Percentiles rank a stretch among this genome's conserved stretches.
These are phyloP conservation scores for Thinopyrum obtusiflorum DNA, from an alignment of 202 grass and related monocot species.

Conservation along the genomic window DNA sequence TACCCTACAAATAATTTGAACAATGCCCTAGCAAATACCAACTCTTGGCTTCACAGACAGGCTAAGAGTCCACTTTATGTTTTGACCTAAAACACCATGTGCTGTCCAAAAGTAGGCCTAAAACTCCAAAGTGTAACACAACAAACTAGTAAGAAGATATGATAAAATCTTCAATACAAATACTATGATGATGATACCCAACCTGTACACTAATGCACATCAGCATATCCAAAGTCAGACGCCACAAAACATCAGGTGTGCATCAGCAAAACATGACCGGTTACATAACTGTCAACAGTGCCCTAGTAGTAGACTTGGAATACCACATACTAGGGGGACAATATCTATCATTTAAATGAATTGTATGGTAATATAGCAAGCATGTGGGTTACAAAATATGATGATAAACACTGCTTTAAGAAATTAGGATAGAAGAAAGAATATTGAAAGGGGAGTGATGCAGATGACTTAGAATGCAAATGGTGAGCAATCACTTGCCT, in stretches of 20 bases:
- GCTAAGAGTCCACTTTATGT: neutral
- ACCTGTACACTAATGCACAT: neutral
- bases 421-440: neutral
- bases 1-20: neutral
- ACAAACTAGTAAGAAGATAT: neutral
- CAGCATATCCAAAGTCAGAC: neutral
- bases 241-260: neutral
- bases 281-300: neutral
- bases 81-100: neutral
- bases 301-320: neutral
- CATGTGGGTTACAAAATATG: neutral
- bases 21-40: neutral
- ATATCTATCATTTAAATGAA: neutral
- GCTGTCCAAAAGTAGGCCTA: neutral
- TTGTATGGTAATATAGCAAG: neutral
- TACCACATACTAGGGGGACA: neutral
- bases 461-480: slow-evolving; percentile 25
- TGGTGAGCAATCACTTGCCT: slow-evolving; percentile 50
- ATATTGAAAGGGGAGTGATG: slow-evolving; percentile 6
- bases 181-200: neutral
- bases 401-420: slow-evolving; percentile 14
- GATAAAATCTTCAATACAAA: neutral
- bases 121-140: neutral
- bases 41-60: neutral
- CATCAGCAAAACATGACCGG: neutral